Evolutionary conservation across 805 yeast species (phyloP), one percentile per base, ranked within the genome.

Genomic region (Sungouiozyma ichnusensis): DNA sequence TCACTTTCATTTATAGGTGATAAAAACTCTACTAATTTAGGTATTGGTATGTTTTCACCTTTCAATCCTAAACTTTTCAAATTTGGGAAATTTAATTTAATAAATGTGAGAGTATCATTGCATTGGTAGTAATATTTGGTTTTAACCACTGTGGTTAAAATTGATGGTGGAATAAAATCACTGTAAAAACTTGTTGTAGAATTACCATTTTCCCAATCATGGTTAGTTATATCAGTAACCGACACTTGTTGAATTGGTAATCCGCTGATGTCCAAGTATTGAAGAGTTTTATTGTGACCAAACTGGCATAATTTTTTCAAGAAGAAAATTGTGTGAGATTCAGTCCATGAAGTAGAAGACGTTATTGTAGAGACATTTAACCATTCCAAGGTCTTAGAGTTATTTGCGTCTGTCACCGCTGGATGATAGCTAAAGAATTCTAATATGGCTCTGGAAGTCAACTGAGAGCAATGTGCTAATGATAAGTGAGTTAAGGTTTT

Each of bases 401-500:
- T 60, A 38, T 60, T 57, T 41, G 48, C 57, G 47, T 59, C 65
- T 0, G 68, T 63, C 2, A 67, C 62, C 1, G 90, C 71, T 0
- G 92, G 87, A 63, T 86, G 94, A 47, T 74, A 72, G 2, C 79
- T 71, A 46, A 85, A 67, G 50, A 85, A 81, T 49, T 75, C 76
- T 48, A 83, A 71, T 41, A 85, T 63, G 33, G 81, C 88, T 48
- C 80, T 73, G 3, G 90, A 80, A 17, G 86, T 76, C 39, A 86
- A 67, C 50, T 79, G 75, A 36, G 81, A 74, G 55, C 85, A 78
- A 48, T 73, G 69, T 3, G 80, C 72, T 24, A 81, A 54, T 1
- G 94, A 82, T 39, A 87, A 63, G 62, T 85, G 95, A 0, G 94
- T 79, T 34, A 87, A 64, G 49, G 71, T 66, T 16, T 81, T 77